These are phyloP conservation scores for Zoysia matrella DNA, from an alignment of 202 grass and related monocot species.

Conservation along the genomic window DNA sequence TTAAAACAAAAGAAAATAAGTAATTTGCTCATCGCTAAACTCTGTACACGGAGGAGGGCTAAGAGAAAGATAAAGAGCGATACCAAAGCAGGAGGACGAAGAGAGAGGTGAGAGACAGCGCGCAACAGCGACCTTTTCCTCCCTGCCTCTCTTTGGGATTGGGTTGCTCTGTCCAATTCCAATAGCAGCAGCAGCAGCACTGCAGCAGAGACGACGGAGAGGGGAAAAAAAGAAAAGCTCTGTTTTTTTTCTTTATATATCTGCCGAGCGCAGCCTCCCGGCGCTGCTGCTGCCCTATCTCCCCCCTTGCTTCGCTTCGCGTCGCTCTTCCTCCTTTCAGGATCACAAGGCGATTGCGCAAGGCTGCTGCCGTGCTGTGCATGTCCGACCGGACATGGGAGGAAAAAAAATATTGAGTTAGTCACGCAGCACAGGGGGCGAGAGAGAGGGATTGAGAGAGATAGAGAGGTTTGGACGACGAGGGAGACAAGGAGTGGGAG, in stretches of 20 bases:
- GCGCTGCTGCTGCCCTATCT: not conserved
- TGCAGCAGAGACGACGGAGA: not conserved
- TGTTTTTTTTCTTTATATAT: constrained; percentile 36
- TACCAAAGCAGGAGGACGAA: constrained; percentile 45
- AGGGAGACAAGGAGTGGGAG: constrained; percentile 62
- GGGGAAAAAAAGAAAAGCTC: not conserved
- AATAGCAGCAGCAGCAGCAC: constrained; percentile 48
- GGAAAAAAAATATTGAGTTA: constrained; percentile 58
- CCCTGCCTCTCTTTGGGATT: constrained; percentile 27
- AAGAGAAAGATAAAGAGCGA: constrained; percentile 30
- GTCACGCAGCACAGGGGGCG: constrained; percentile 9
- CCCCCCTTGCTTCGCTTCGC: constrained; percentile 21
- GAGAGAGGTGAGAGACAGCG: constrained; percentile 4
- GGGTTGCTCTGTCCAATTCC: constrained; percentile 60
- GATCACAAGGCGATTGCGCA: constrained; percentile 98
- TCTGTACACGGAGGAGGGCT: constrained; percentile 26
- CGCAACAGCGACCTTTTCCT: constrained; percentile 69
- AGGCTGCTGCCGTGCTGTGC: constrained; percentile 31
- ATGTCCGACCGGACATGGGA: constrained; percentile 53
- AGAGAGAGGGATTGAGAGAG: constrained; percentile 44
- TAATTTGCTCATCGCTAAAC: constrained; percentile 22
- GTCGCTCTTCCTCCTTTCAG: constrained; percentile 75
- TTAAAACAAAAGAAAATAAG: too few relatives aligned
- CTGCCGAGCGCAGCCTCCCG: constrained; percentile 19
- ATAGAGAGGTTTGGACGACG: constrained; percentile 46